phyloP scores from a whole-genome alignment of 2,329 filamentous ascomycete genomes.

The Venturia oleaginea region DNA sequence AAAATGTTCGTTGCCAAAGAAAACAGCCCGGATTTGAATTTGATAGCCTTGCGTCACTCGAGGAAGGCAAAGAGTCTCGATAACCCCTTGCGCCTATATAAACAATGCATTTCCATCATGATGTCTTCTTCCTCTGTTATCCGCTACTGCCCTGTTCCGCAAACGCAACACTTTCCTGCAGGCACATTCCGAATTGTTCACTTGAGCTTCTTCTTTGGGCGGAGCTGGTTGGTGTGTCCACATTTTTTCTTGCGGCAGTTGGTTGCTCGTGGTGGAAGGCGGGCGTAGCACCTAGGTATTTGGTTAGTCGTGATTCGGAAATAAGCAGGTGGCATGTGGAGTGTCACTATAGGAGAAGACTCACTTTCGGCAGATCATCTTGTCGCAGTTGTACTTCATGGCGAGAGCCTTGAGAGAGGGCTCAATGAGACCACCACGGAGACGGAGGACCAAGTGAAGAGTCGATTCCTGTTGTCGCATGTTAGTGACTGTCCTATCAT shows the following conservation, averaged over 20 bases:
- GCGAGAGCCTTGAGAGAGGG: conserved; percentile 96
- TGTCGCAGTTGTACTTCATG: conserved; percentile 99
- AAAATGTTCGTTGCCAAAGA: not conserved
- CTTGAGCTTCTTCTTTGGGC: conserved; percentile 99
- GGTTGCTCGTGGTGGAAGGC: conserved; percentile 94
- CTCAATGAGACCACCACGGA: conserved; percentile 98
- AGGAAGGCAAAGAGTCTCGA: not conserved
- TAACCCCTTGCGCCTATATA: not conserved
- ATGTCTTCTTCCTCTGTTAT: not conserved
- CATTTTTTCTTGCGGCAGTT: conserved; percentile 99
- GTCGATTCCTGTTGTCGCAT: conserved; percentile 70
- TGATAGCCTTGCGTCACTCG: not conserved
- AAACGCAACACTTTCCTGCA: not conserved
- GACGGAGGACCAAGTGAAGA: conserved; percentile 95
- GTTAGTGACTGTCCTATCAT: not conserved
- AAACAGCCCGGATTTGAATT: not conserved
- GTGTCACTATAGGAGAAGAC: not conserved
- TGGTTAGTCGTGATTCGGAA: not conserved
- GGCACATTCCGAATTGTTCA: conserved; percentile 33
- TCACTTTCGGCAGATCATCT: conserved; percentile 99
- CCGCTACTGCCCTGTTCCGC: not conserved
- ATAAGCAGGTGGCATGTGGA: no score
- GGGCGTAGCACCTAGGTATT: conserved; percentile 39
- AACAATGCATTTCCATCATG: conserved; percentile 1
- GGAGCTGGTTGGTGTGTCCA: conserved; percentile 99